Evolutionary conservation across 2,329 filamentous ascomycete genomes (phyloP).

Genomic region (Sordariomycetes sp.): DNA sequence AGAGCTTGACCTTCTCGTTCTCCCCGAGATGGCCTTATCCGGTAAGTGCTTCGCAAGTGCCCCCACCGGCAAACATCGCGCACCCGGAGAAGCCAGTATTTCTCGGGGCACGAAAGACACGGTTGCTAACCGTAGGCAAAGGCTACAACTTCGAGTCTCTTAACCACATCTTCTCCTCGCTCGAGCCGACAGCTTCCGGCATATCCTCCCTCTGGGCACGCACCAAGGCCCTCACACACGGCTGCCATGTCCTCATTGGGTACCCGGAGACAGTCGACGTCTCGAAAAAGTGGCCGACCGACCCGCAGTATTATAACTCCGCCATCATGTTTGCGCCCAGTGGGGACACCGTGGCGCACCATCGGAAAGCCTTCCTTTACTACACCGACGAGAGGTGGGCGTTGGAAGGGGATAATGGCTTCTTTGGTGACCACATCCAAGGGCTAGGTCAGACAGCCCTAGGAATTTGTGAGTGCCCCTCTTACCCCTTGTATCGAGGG

Average conservation of each 20-base stretch:
- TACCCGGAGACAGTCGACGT: conserved; percentile 62
- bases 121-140: conserved; percentile 14
- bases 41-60: conserved; percentile 31
- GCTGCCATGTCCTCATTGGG: conserved; percentile 59
- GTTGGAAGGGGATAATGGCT: conserved; percentile 38
- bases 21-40: conserved; percentile 68
- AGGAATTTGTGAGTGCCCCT: conserved; percentile 39
- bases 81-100: neutral
- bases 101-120: neutral
- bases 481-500: neutral
- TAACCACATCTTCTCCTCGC: conserved; percentile 54
- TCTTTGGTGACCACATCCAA: conserved; percentile 31
- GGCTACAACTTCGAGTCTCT: conserved; percentile 72
- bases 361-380: conserved; percentile 47
- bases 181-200: conserved; percentile 57
- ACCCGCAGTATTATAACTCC: conserved; percentile 44
- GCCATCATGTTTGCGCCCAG: conserved; percentile 43
- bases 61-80: neutral
- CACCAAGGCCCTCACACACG: conserved; percentile 51
- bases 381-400: conserved; percentile 50
- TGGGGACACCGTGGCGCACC: conserved; percentile 50
- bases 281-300: conserved; percentile 34
- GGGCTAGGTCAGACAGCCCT: conserved; percentile 41
- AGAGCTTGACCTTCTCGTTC: conserved; percentile 61
- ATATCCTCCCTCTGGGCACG: conserved; percentile 63